Evolutionary conservation across 1,139 yeast genomes (phyloP).

Genomic region (Scheffersomyces segobiensis): DNA sequence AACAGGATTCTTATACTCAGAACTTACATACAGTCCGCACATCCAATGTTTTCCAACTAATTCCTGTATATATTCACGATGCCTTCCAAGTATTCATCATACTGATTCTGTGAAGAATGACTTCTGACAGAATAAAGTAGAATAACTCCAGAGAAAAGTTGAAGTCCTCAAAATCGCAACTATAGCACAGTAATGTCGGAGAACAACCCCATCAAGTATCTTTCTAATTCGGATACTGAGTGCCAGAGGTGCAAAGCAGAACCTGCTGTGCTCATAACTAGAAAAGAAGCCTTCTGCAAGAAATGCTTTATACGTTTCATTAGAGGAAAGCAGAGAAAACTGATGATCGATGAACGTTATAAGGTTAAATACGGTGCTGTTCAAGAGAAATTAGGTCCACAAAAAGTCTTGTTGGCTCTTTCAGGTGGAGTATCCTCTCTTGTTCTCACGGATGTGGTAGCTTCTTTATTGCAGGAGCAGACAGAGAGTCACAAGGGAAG

Average conservation of each 20-base stretch:
- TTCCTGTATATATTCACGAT: not conserved
- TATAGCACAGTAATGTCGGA: constrained; percentile 3
- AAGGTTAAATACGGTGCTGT: constrained; percentile 60
- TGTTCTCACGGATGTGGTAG: constrained; percentile 65
- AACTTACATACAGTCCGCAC: not conserved
- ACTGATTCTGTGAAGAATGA: not conserved
- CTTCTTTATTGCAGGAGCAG: constrained; percentile 65
- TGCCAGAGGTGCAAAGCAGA: constrained; percentile 56
- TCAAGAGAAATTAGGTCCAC: constrained; percentile 28
- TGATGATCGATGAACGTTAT: constrained; percentile 66
- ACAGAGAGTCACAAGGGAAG: constrained; percentile 56
- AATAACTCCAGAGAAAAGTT: not conserved
- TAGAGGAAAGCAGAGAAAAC: constrained; percentile 77
- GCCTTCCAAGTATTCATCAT: not conserved
- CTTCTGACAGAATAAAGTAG: not conserved
- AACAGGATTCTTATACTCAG: too few relatives aligned
- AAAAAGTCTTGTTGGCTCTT: constrained; percentile 57
- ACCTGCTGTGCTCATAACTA: constrained; percentile 49
- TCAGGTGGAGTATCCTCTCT: constrained; percentile 70
- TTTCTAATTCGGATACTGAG: constrained; percentile 7
- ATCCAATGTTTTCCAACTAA: too few relatives aligned
- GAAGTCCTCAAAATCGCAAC: not conserved
- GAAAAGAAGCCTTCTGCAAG: constrained; percentile 73
- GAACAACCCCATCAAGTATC: constrained; percentile 18
- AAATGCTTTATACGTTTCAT: constrained; percentile 73